phyloP scores from a whole-genome alignment of 2,329 filamentous ascomycete species.

The Apiospora arundinis region DNA sequence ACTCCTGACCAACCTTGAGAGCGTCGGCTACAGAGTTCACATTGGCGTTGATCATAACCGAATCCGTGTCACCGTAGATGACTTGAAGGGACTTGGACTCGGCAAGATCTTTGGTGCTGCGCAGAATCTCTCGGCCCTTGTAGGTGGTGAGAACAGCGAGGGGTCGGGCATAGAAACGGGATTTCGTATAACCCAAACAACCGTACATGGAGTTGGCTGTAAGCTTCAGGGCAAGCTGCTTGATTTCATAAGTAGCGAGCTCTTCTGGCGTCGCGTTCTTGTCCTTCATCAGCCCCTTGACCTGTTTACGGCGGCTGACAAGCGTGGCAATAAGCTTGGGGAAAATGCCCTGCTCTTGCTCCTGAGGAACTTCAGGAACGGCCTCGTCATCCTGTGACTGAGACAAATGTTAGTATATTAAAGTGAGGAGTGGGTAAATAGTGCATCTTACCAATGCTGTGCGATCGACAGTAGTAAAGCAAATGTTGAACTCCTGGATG shows the following conservation, averaged over 20 bases:
- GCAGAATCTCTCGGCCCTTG: slow-evolving; percentile 96
- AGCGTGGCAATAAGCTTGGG: slow-evolving; percentile 91
- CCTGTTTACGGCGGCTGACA: slow-evolving; percentile 85
- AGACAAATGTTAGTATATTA: slow-evolving; percentile 40
- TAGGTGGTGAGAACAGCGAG: slow-evolving; percentile 95
- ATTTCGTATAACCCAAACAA: slow-evolving; percentile 95
- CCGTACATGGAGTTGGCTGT: slow-evolving; percentile 99
- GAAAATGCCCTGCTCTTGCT: slow-evolving; percentile 83
- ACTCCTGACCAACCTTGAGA: slow-evolving; percentile 88
- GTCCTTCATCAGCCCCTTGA: slow-evolving; percentile 97
- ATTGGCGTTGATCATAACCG: slow-evolving; percentile 99
- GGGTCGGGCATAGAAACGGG: slow-evolving; percentile 94
- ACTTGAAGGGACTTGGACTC: slow-evolving; percentile 91
- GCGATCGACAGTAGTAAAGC: slow-evolving; percentile 95
- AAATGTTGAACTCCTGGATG: slow-evolving; percentile 99
- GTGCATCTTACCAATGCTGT: slow-evolving; percentile 66
- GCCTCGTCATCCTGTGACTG: slow-evolving; percentile 81
- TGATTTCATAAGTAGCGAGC: slow-evolving; percentile 95
- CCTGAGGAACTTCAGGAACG: slow-evolving; percentile 83
- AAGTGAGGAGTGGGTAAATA: background rate
- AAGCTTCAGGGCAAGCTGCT: slow-evolving; percentile 93
- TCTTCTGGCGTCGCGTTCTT: slow-evolving; percentile 85
- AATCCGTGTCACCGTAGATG: slow-evolving; percentile 99
- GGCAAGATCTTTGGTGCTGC: slow-evolving; percentile 93
- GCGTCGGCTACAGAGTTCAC: slow-evolving; percentile 92